These are phyloP conservation scores for Rhodotorula glutinis DNA, from an alignment of 1,284 basidiomycete genomes.

Conservation along the genomic window DNA sequence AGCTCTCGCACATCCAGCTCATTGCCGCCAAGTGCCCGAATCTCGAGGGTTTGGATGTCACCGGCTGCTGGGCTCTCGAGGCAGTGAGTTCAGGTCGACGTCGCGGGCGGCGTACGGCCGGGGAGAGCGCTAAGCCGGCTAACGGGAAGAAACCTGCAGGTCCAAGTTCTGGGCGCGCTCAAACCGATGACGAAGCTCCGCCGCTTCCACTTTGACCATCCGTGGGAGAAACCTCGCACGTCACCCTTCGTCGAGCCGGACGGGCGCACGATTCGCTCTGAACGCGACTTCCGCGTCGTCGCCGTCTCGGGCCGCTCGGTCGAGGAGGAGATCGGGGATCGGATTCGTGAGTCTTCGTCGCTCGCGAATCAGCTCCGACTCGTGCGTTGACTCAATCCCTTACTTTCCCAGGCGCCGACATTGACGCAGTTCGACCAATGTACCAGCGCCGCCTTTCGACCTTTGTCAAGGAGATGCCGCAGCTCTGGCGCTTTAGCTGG, in stretches of 20 bases:
- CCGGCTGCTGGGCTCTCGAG: not conserved
- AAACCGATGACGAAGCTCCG: not conserved
- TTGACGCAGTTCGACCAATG: not conserved
- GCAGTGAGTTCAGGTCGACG: not conserved
- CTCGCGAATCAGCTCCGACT: not conserved
- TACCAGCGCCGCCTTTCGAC: slow-evolving; percentile 3
- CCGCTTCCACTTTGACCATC: slow-evolving; percentile 8
- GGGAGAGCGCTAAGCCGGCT: not conserved
- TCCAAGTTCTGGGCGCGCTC: not conserved
- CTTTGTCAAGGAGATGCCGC: not conserved
- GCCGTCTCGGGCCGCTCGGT: not conserved
- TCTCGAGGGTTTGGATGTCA: not conserved
- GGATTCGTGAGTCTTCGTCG: not conserved
- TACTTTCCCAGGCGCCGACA: not conserved
- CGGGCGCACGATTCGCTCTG: slow-evolving; percentile 9
- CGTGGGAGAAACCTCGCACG: not conserved
- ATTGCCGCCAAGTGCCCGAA: not conserved
- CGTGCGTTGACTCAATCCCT: not conserved
- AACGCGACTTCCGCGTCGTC: not conserved
- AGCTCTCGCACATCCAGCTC: not conserved
- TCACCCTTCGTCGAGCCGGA: not conserved
- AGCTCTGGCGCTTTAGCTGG: not conserved
- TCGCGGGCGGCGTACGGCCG: too few species aligned
- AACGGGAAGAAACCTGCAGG: not conserved
- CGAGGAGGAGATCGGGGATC: not conserved